Evolutionary conservation across 2,329 filamentous ascomycete species (phyloP), one percentile per base, ranked within the genome.

Genomic region (Penicillium glabrum): DNA sequence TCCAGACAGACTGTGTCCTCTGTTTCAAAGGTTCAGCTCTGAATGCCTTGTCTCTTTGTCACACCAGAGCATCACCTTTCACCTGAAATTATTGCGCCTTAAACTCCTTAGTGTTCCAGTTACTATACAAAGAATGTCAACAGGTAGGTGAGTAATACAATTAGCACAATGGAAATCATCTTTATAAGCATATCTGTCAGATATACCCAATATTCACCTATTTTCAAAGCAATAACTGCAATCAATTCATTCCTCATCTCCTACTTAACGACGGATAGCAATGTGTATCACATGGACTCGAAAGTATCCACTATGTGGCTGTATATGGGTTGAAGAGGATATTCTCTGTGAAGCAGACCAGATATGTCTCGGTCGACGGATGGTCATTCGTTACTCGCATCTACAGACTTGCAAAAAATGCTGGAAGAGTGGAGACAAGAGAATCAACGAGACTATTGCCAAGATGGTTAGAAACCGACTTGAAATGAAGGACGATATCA

Each of bases 201-300:
- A 37, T 37, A n/a, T n/a, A 8, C 16, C 26, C 26, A 26, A 9
- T 7, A 26, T 26, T 8, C 23, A 24, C 23, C 23, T 24, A 24
- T 24, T 5, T 9, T 7, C 8, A 16, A n/a, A 3, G 1, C 16
- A 16, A 37, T 37, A 9, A n/a, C 16, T n/a, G 8, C 16, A 37
- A n/a, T 2, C 6, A 8, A n/a, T 35, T n/a, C 33, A 0, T 13
- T 13, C 5, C 11, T 11, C 29, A 31, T 31, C 3, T 31, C 11
- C 29, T 31, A 31, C 11, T 11, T 31, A 14, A 37, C 7, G 9
- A n/a, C 33, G 3, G 6, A 16, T 19, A 19, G 19, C 16, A 13
- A 65, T 70, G 67, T 68, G 67, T 47, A n/a, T 62, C 14, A 56
- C 51, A 37, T 61, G 53, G 51, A 56, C 37, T 41, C 37, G 37